Evolutionary conservation across 768 basidiomycete species (phyloP).

Genomic region (Suillus plorans): DNA sequence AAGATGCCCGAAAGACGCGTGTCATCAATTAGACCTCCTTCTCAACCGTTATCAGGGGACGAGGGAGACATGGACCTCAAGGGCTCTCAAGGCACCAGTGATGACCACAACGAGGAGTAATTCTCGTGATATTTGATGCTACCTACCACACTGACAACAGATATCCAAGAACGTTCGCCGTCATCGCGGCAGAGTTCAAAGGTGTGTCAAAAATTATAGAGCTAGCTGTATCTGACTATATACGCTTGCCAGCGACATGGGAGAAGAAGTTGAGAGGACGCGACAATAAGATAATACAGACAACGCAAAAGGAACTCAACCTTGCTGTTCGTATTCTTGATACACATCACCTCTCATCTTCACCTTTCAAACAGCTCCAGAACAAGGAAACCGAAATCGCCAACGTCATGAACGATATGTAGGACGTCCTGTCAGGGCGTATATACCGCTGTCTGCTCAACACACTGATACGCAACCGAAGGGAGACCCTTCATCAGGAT

Average conservation of each 20-base stretch:
- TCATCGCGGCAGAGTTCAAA: slow-evolving; percentile 32
- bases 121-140: not conserved
- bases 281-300: slow-evolving; percentile 22
- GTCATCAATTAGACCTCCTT: not conserved
- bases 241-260: slow-evolving; percentile 27
- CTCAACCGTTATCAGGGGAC: not conserved
- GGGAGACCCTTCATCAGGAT: slow-evolving; percentile 25
- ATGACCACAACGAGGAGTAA: slow-evolving; percentile 29
- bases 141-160: not conserved
- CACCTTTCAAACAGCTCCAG: slow-evolving; percentile 17
- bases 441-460: slow-evolving; percentile 9
- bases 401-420: slow-evolving; percentile 25
- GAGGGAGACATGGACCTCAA: slow-evolving; percentile 17
- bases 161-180: slow-evolving; percentile 25
- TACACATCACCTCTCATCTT: not conserved
- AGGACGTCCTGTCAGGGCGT: slow-evolving; percentile 9
- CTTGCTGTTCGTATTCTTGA: slow-evolving; percentile 17
- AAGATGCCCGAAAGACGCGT: slow-evolving; percentile 16
- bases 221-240: not conserved
- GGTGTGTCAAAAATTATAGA: slow-evolving; percentile 9
- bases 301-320: slow-evolving; percentile 25
- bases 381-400: slow-evolving; percentile 20
- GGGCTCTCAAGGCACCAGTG: slow-evolving; percentile 22
- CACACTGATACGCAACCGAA: slow-evolving; percentile 4
- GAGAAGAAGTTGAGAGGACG: slow-evolving; percentile 30